Base-by-base conservation (phyloP, 208 protist species). In the Trypanosoma scelopori region DNA sequence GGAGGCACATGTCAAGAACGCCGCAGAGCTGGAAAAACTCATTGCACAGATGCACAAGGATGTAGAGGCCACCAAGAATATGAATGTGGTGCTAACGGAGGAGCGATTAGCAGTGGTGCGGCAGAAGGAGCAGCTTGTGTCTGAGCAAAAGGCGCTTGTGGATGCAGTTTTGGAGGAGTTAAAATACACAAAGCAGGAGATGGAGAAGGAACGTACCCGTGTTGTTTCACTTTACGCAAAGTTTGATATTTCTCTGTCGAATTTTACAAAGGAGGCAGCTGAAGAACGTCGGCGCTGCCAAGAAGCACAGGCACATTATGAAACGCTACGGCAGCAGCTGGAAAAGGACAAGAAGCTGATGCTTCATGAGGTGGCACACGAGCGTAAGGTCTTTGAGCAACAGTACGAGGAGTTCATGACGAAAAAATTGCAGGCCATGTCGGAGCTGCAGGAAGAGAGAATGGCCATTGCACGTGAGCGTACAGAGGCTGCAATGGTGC, bases 341-440 rank as follows among this genome's bases (percentile, higher is more conserved):
- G 87, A 96, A 52, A 87, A 82, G 66, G 90, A 96, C 46, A 70
- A 86, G 28, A 70, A 73, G 53, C 51, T 90, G 47, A 91, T 93
- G 85, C 71, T 93, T 27, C 62, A 65, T 41, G 87, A 96, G 65
- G 76, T 93, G n/a, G 60, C 77, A 18, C 84, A 89, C 43, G 90
- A 96, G 67, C 80, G 90, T 28, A 91, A 89, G 58, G 57, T 87
- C 30, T 71, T 96, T 22, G 86, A 96, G 75, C 78, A 89, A 67
- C 87, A 92, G 63, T 84, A 88, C 41, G 87, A 96, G 45, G 90
- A 88, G 51, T 85, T 91, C 35, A 76, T 93, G 37, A 68, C 79
- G 20, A 71, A 78, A 46, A 92, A 90, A 69, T 75, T 93, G 73
- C 80, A 91, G 47, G 66, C 76, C 7, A 79, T 92, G 71, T 53